Percentiles rank a stretch among this genome's conserved stretches.
These are phyloP conservation scores for Peronospora belbahrii DNA, from an alignment of 352 stramenopile species.

Conservation along the genomic window DNA sequence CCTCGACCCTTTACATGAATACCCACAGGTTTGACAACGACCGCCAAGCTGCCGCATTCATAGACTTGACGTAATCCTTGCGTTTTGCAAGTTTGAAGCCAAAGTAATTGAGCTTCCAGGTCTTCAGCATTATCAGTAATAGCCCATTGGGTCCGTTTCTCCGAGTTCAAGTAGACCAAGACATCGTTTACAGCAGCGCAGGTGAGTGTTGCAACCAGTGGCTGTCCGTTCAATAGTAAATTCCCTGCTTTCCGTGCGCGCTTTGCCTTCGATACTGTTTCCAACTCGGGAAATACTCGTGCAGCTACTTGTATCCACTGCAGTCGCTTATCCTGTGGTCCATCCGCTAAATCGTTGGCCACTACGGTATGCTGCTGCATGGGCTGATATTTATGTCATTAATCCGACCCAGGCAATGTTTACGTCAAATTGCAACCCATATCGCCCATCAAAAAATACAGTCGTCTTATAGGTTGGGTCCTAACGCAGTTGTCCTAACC, in stretches of 20 bases:
- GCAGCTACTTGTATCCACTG: slow-evolving; percentile 53
- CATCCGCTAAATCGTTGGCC: slow-evolving; percentile 5
- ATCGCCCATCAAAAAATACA: too few species aligned
- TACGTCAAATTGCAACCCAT: background rate
- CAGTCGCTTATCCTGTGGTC: background rate
- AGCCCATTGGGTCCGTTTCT: slow-evolving; percentile 2
- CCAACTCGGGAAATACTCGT: slow-evolving; percentile 33
- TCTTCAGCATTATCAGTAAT: background rate
- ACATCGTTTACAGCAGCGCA: slow-evolving; percentile 22
- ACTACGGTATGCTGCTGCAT: slow-evolving; percentile 17
- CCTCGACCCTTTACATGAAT: slow-evolving; percentile 58
- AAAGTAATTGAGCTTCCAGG: slow-evolving; percentile 7
- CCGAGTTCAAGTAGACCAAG: slow-evolving; percentile 23
- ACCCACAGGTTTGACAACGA: slow-evolving; percentile 52
- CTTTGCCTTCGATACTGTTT: slow-evolving; percentile 59
- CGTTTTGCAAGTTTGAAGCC: slow-evolving; percentile 32
- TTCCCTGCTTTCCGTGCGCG: slow-evolving; percentile 37
- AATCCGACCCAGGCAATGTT: background rate
- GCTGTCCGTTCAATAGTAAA: slow-evolving; percentile 39
- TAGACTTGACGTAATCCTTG: slow-evolving; percentile 54
- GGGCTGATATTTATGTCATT: background rate
- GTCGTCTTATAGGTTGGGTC: too few species aligned
- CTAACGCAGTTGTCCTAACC: too few species aligned
- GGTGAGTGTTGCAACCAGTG: slow-evolving; percentile 26
- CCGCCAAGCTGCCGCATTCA: slow-evolving; percentile 34